Base-by-base conservation (phyloP, 352 stramenopile species). In the Phytophthora idaei region DNA sequence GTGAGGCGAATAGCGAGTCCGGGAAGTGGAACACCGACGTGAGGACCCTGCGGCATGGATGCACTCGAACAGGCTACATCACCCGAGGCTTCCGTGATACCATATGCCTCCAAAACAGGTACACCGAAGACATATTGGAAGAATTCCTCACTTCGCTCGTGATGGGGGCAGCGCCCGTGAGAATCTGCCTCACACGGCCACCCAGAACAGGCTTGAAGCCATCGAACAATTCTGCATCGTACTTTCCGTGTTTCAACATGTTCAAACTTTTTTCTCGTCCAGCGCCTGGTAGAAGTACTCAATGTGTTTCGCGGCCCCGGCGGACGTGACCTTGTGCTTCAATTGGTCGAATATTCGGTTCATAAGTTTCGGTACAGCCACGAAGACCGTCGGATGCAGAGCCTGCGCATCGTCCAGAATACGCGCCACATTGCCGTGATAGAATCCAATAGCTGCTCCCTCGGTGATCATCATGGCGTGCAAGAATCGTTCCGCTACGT, bases 291-390 rank as follows among this genome's bases (percentile, higher is more conserved):
- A 74, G 56, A 83, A 83, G 12, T 54, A 55, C 28, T 77, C 57
- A 5, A 68, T 9, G 41, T 79, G 74, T 58, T 78, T 71, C 10
- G 69, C 15, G 4, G 73, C 64, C 2, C 73, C 73, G 25, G 59
- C 69, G 6, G 64, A 49, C 1, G 64, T 69, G 1, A 90, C 81
- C 37, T 74, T 74, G 44, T 81, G 71, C 62, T 85, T 80, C 53
- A 97, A 74, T 63, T 97, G 97, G 79, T 98, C 93, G 70, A 98
- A 89, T 41, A 99, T 93, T 69, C 96, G 95, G 64, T 98, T 98
- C 60, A 98, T 79, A 21, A 99, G 84, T 11, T 95, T 82, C 2
- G 97, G 97, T 41, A 98, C 95, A 2, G 86, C 86, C 14, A 84
- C 78, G 58, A 99, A 94, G 2, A 97, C 61, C 8, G 93, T 98